Percentiles rank a stretch among this genome's conserved stretches.
phyloP scores from a whole-genome alignment of 371 early-diverging fungal species.

The Dinochytrium kinnereticum region DNA sequence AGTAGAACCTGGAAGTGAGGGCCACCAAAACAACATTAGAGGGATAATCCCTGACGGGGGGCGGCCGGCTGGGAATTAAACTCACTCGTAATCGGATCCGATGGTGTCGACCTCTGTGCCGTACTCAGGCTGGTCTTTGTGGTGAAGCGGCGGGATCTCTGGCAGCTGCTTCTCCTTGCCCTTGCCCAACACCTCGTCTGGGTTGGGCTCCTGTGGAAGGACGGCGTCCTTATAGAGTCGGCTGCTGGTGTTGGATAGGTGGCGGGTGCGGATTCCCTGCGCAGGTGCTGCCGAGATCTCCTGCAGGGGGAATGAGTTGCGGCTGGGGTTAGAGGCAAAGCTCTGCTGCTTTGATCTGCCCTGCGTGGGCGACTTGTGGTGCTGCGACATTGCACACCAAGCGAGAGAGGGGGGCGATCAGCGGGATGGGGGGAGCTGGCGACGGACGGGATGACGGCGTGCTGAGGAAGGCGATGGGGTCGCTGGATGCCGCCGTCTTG shows the following conservation, averaged over 20 bases:
- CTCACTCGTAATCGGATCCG: neutral
- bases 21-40: neutral
- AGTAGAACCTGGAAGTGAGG: slow-evolving; percentile 10
- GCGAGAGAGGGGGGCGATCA: too few relatives aligned
- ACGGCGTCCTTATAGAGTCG: neutral
- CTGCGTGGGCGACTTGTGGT: too few relatives aligned
- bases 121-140: neutral
- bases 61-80: neutral
- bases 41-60: neutral
- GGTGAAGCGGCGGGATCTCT: too few relatives aligned
- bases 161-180: neutral
- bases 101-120: slow-evolving; percentile 8
- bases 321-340: neutral
- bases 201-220: neutral
- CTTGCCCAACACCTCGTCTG: neutral
- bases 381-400: too few relatives aligned
- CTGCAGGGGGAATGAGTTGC: neutral
- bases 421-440: too few relatives aligned
- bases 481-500: too few relatives aligned
- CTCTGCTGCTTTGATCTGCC: too few relatives aligned
- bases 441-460: too few relatives aligned
- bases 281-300: neutral
- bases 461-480: too few relatives aligned
- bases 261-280: neutral
- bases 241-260: neutral